Evolutionary conservation across 352 stramenopile species (phyloP).

Genomic region (Phytopythium boreale): DNA sequence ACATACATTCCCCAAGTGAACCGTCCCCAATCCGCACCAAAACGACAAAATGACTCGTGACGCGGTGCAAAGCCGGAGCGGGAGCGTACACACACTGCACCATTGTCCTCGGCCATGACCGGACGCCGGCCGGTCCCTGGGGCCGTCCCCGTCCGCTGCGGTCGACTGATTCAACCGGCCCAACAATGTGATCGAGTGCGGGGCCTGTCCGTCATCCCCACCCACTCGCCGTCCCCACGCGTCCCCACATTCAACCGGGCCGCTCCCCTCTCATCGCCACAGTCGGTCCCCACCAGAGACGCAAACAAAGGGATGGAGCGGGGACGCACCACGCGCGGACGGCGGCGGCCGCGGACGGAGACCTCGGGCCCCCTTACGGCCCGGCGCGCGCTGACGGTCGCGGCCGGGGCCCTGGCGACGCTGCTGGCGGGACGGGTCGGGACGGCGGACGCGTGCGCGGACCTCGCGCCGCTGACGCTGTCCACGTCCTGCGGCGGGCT

Average conservation of each 20-base stretch:
- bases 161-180: constrained; percentile 1
- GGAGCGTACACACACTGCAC: too few relatives aligned
- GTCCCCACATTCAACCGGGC: too few relatives aligned
- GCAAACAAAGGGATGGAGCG: not conserved
- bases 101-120: too few relatives aligned
- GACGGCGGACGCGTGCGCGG: not conserved
- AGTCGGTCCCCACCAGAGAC: too few relatives aligned
- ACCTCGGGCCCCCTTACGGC: too few relatives aligned
- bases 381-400: not conserved
- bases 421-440: not conserved
- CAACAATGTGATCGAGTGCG: too few relatives aligned
- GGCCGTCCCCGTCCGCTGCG: not conserved
- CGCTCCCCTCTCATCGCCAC: too few relatives aligned
- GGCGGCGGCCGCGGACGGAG: not conserved
- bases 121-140: too few relatives aligned
- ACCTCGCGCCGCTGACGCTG: constrained; percentile 9
- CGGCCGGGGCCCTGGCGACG: not conserved
- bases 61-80: too few relatives aligned
- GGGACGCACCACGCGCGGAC: not conserved
- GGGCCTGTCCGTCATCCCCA: too few relatives aligned
- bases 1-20: not conserved
- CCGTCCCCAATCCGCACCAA: not conserved
- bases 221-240: too few relatives aligned
- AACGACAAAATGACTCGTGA: not conserved
- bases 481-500: constrained; percentile 18